Percentiles rank a stretch among this genome's conserved stretches.
Evolutionary conservation across 768 basidiomycete genomes (phyloP).

Genomic region (Leccinum obscurum): DNA sequence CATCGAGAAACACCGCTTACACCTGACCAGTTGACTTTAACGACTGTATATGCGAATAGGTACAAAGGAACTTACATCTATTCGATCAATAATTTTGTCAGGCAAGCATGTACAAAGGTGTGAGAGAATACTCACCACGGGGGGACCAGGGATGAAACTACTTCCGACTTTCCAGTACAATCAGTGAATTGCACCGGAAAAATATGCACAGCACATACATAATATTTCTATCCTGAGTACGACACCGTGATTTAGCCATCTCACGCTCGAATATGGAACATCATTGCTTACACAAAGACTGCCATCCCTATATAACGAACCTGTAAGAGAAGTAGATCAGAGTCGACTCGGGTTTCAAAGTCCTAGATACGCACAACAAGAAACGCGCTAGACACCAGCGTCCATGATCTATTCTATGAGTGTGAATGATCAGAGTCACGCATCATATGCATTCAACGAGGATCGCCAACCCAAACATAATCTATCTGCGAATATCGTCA

Average conservation of each 20-base stretch:
- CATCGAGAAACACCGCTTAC: slow-evolving; percentile 5
- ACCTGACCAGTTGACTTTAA: slow-evolving; percentile 11
- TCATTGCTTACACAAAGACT: slow-evolving; percentile 11
- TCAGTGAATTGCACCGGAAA: background rate
- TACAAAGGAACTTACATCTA: slow-evolving; percentile 15
- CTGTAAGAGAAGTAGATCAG: slow-evolving; percentile 7
- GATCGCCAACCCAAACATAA: slow-evolving; percentile 22
- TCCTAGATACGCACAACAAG: slow-evolving; percentile 14
- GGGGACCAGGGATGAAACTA: slow-evolving; percentile 21
- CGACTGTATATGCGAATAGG: too few relatives aligned
- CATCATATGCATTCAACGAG: background rate
- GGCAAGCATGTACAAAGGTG: background rate
- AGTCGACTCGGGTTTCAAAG: background rate
- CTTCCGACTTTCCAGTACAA: slow-evolving; percentile 10
- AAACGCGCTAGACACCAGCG: slow-evolving; percentile 14
- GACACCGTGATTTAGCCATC: slow-evolving; percentile 1
- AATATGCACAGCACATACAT: slow-evolving; percentile 2
- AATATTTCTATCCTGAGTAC: slow-evolving; percentile 7
- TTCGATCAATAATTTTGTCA: background rate
- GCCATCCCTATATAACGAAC: slow-evolving; percentile 20
- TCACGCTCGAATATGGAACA: background rate
- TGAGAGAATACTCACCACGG: slow-evolving; percentile 3
- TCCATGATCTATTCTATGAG: slow-evolving; percentile 20
- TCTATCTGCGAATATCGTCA: slow-evolving; percentile 14
- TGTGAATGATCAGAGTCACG: background rate